Base-by-base conservation (phyloP, 2,329 filamentous ascomycete species). In the Lecanosticta acicola region DNA sequence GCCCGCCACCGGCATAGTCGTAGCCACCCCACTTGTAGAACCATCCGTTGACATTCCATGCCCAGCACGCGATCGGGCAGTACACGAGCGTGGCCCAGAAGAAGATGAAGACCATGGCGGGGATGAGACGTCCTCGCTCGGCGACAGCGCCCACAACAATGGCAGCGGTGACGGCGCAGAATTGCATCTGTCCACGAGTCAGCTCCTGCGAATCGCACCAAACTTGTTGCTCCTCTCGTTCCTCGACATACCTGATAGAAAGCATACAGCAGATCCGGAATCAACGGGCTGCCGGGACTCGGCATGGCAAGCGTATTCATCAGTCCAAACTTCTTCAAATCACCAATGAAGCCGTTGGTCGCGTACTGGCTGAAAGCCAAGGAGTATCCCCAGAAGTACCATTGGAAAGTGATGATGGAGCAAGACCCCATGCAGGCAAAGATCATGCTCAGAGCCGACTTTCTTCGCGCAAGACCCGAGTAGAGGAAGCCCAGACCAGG, bases 311-410 rank as follows among this genome's bases (percentile, higher is more conserved):
- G 77, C 2, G 88, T 87, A 63, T 89, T 87, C 75, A 80, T 84
- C 59, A 98, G 77, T 51, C 89, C 93, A 60, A 97, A 95, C 68
- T 94, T 86, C 58, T 83, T 78, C 45, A 98, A 72, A 66, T 97
- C 81, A 45, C 93, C 93, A 63, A 98, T 97, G 72, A 86, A 97
- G 43, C 87, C 85, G 20, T 87, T 96, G 57, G 80, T 88, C 3
- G 84, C 86, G 11, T 81, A 81, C 35, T 79, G 76, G 62, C 86
- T 93, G 71, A 97, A 96, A 42, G 91, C 90, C 51, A 98, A 76
- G 11, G 91, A 95, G 70, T 95, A 98, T 32, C 93, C 93, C 91
- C 93, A 97, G 69, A 98, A 96, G 65, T 96, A 97, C 93, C 93
- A 98, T 73, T 98, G 93, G 74, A 98, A 96, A 46, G 87, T 85